Conservation (phyloP, 2,329 filamentous ascomycete genomes). For the Camillea tinctor region DNA sequence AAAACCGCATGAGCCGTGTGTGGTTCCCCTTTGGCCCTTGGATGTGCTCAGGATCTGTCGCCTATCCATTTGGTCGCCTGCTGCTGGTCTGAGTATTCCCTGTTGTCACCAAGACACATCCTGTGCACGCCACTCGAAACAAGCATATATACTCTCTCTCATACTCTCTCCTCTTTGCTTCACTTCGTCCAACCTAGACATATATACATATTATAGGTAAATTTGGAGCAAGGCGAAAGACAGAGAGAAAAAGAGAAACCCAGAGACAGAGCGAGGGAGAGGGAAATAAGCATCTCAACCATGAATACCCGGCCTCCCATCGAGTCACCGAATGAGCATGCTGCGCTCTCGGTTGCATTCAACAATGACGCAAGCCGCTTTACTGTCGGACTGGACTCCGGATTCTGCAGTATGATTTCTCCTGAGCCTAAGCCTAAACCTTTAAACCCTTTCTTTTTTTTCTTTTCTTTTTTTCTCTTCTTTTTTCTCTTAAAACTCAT, state of each 20-base stretch:
- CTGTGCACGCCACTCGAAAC: too few relatives aligned
- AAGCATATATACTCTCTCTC: not conserved
- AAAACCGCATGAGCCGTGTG: not conserved
- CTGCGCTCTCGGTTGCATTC: conserved; percentile 80
- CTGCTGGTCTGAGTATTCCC: not conserved
- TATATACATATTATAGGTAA: not conserved
- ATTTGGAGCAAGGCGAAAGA: too few relatives aligned
- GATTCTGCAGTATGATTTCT: conserved; percentile 70
- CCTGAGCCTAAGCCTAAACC: not conserved
- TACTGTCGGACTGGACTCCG: conserved; percentile 79
- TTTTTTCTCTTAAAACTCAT: conserved; percentile 11
- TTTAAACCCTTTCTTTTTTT: conserved; percentile 1
- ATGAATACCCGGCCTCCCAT: conserved; percentile 93
- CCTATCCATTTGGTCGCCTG: not conserved
- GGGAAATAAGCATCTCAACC: conserved; percentile 17
- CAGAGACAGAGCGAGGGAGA: too few relatives aligned
- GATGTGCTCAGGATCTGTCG: not conserved
- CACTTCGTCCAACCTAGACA: not conserved
- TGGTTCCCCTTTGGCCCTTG: not conserved
- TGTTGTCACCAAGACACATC: not conserved
- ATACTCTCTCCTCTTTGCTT: not conserved
- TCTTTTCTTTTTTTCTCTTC: too few relatives aligned
- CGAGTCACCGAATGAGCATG: conserved; percentile 70
- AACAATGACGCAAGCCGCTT: conserved; percentile 85
- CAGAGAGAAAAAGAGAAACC: too few relatives aligned